Conservation (phyloP, 495 filamentous ascomycete species). For the Hapsidospora chrysogenum region DNA sequence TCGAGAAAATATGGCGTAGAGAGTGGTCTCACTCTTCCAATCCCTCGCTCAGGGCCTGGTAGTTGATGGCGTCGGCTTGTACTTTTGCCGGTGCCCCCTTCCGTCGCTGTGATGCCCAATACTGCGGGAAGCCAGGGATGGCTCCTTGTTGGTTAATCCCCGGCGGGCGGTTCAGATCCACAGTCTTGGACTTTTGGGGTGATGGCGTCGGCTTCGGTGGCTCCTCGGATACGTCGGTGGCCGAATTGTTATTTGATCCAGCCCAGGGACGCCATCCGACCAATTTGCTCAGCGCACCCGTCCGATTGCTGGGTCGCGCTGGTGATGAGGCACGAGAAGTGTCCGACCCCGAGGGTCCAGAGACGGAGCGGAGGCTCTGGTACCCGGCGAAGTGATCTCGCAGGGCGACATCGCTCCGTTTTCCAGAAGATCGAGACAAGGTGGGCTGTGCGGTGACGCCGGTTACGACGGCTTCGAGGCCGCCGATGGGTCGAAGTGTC, state of each 20-base stretch:
- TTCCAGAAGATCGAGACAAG: conserved; percentile 13
- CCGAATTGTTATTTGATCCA: conserved; percentile 4
- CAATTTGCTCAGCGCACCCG: conserved; percentile 17
- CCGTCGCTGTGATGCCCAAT: conserved; percentile 19
- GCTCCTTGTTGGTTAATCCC: conserved; percentile 37
- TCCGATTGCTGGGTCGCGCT: conserved; percentile 8
- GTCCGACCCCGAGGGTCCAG: conserved; percentile 6
- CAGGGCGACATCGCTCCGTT: conserved; percentile 20
- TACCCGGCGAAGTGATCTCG: conserved; percentile 18
- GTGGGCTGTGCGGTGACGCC: conserved; percentile 22
- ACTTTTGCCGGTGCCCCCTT: conserved; percentile 24
- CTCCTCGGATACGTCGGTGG: neutral
- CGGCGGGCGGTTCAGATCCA: conserved; percentile 8
- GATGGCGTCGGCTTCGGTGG: conserved; percentile 4
- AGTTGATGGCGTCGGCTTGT: conserved; percentile 19
- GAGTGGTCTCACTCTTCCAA: conserved; percentile 5
- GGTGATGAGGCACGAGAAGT: conserved; percentile 9
- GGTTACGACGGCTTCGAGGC: conserved; percentile 23
- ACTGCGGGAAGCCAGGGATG: conserved; percentile 31
- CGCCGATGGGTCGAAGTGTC: conserved; percentile 24
- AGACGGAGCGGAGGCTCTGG: conserved; percentile 9
- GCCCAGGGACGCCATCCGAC: conserved; percentile 33
- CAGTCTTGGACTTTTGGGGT: neutral
- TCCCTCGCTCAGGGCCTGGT: conserved; percentile 24
- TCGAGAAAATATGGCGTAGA: neutral